Conservation (phyloP, 2,329 filamentous ascomycete genomes). For the Pseudovirgaria hyperparasitica region DNA sequence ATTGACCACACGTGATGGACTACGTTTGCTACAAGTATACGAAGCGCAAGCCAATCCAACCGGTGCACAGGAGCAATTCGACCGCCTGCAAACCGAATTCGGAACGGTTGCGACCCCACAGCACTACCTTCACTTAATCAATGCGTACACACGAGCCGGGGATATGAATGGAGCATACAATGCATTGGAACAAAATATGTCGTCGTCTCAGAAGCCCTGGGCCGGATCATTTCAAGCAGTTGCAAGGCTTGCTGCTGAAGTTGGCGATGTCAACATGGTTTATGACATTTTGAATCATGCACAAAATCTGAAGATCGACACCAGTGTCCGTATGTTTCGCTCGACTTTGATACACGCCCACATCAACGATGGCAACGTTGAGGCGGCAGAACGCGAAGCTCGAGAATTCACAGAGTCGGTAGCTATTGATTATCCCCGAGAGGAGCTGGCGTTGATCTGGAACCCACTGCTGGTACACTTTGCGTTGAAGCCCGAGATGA, state of each 20-base stretch:
- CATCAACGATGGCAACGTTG: conserved; percentile 32
- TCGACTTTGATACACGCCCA: conserved; percentile 50
- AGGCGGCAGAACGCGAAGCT: conserved; percentile 36
- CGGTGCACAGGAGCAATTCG: conserved; percentile 48
- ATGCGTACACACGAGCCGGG: conserved; percentile 52
- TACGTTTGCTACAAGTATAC: conserved; percentile 59
- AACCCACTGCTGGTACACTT: conserved; percentile 63
- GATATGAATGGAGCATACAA: conserved; percentile 54
- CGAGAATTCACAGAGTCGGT: conserved; percentile 28
- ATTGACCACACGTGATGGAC: too few species aligned
- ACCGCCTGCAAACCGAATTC: conserved; percentile 45
- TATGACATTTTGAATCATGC: conserved; percentile 53
- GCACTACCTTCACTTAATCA: too few species aligned
- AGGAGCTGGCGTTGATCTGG: conserved; percentile 55
- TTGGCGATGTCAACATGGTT: conserved; percentile 61
- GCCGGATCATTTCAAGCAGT: too few species aligned
- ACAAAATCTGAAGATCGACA: conserved; percentile 38
- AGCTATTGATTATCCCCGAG: conserved; percentile 31
- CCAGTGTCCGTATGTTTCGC: too few species aligned
- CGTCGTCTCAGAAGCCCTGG: too few species aligned
- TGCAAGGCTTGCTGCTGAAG: conserved; percentile 56
- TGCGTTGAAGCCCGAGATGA: conserved; percentile 48
- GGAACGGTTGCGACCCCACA: too few species aligned
- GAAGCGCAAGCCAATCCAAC: conserved; percentile 53
- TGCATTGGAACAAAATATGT: conserved; percentile 49